phyloP scores from a whole-genome alignment of 2,329 filamentous ascomycete species.

The Xylariales sp. region DNA sequence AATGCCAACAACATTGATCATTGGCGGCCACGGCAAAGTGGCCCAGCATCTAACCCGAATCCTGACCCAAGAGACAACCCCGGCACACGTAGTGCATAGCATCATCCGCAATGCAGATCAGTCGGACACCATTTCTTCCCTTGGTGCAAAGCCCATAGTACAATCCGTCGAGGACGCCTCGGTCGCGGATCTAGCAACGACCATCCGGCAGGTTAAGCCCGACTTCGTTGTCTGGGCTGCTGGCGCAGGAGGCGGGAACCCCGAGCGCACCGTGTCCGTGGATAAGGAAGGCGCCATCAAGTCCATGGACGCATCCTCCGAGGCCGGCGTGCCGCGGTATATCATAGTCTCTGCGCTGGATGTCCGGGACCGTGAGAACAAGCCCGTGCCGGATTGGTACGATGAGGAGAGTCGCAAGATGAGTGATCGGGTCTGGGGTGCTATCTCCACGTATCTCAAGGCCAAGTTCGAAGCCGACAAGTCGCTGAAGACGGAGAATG shows the following conservation, averaged over 20 bases:
- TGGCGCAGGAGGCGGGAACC: constrained; percentile 26
- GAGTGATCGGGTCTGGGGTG: constrained; percentile 32
- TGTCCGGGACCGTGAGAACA: constrained; percentile 35
- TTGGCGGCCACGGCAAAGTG: constrained; percentile 23
- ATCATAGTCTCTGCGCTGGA: constrained; percentile 41
- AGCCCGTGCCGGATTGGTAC: constrained; percentile 38
- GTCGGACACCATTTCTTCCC: constrained; percentile 23
- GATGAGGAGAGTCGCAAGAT: constrained; percentile 30
- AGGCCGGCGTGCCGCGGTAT: constrained; percentile 34
- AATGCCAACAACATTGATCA: too few relatives aligned
- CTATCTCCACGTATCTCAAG: constrained; percentile 33
- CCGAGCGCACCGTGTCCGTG: constrained; percentile 37
- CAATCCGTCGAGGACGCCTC: constrained; percentile 35
- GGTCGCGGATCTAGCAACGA: constrained; percentile 30
- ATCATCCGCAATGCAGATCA: constrained; percentile 4
- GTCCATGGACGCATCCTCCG: constrained; percentile 38
- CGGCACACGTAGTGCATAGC: not conserved
- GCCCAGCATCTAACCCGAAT: constrained; percentile 18
- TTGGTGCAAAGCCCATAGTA: constrained; percentile 37
- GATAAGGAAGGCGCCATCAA: constrained; percentile 41
- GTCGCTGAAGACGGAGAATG: constrained; percentile 33
- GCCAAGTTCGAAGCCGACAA: constrained; percentile 39
- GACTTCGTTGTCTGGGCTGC: constrained; percentile 30
- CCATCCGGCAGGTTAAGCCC: constrained; percentile 29
- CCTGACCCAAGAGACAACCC: constrained; percentile 15